A percentile compares a stretch with the other conserved stretches of the same genome.
phyloP scores from a whole-genome alignment of 1,139 yeast genomes.

The Nadsonia starkeyi-henricii region DNA sequence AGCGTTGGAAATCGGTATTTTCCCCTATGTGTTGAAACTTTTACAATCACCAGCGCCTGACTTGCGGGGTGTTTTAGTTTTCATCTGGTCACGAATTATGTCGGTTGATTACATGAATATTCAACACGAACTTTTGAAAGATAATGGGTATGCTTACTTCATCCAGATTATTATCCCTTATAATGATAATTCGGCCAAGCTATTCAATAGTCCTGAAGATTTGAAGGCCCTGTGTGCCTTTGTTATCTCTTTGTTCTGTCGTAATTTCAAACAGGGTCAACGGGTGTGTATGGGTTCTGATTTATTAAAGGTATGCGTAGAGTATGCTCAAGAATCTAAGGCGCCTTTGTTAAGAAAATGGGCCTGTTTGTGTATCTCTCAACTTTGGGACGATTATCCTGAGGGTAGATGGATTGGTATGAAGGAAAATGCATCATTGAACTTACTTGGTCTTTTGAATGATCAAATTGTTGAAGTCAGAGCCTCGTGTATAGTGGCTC shows the following conservation, averaged over 20 bases:
- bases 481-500: constrained; percentile 64
- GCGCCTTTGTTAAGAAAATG: constrained; percentile 83
- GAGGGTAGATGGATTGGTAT: constrained; percentile 66
- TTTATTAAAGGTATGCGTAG: constrained; percentile 52
- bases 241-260: constrained; percentile 68
- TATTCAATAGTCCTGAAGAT: constrained; percentile 30
- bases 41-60: constrained; percentile 94
- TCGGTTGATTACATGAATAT: constrained; percentile 85
- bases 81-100: constrained; percentile 96
- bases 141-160: constrained; percentile 81
- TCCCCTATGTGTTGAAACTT: constrained; percentile 83
- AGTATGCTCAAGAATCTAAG: constrained; percentile 57
- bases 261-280: constrained; percentile 71
- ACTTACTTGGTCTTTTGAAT: constrained; percentile 42
- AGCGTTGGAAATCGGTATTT: constrained; percentile 86
- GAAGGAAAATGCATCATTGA: constrained; percentile 49
- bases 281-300: constrained; percentile 65
- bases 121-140: constrained; percentile 84
- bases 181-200: constrained; percentile 15
- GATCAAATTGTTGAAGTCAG: constrained; percentile 96
- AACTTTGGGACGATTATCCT: constrained; percentile 57
- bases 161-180: constrained; percentile 52
- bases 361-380: constrained; percentile 71
- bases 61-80: constrained; percentile 81
- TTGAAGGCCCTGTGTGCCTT: constrained; percentile 95